These are phyloP conservation scores for Mucor indicus DNA, from an alignment of 371 early-diverging fungal species.

Conservation along the genomic window DNA sequence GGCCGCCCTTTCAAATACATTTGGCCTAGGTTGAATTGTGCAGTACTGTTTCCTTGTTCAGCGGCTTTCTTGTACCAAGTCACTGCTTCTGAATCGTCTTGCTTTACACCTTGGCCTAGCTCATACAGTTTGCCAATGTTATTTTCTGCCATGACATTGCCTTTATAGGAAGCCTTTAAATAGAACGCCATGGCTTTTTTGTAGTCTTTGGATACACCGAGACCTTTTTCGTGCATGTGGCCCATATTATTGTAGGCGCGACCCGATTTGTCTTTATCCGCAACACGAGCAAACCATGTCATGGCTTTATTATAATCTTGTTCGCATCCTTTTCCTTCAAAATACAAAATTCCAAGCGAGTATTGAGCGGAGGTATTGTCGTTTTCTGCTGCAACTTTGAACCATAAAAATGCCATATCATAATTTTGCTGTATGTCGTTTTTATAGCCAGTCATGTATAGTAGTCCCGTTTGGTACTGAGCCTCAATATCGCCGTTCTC, in stretches of 20 bases:
- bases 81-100: too few species aligned
- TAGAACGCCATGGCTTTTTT: background rate
- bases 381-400: background rate
- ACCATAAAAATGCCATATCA: background rate
- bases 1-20: too few species aligned
- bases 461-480: background rate
- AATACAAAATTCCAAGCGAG: background rate
- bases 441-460: background rate
- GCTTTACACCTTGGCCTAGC: too few species aligned
- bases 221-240: background rate
- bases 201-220: background rate
- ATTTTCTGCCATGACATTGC: too few species aligned
- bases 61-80: too few species aligned
- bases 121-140: too few species aligned
- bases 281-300: background rate
- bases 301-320: slow-evolving; percentile 3
- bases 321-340: background rate
- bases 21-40: too few species aligned
- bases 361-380: background rate
- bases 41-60: too few species aligned
- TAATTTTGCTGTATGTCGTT: background rate
- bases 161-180: too few species aligned
- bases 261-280: background rate
- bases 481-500: background rate
- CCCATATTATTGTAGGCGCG: slow-evolving; percentile 3